phyloP scores from a whole-genome alignment of 441 rosid genomes.

The Capsella rubella region DNA sequence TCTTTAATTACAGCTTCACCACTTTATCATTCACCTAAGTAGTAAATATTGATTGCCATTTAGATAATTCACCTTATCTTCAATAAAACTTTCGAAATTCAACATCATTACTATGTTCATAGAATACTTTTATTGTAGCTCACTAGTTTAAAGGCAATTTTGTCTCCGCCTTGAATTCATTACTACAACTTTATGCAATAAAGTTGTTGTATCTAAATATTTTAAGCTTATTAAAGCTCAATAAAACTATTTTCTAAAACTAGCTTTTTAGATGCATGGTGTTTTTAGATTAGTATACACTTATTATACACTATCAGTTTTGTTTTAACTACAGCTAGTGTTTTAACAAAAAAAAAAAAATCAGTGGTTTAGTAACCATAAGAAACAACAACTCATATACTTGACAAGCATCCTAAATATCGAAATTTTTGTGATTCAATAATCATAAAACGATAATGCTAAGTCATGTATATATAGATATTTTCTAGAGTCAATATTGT shows the following conservation, averaged over 20 bases:
- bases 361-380: background rate
- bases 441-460: background rate
- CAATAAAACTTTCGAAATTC: background rate
- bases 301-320: background rate
- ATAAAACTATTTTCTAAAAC: background rate
- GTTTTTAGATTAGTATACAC: background rate
- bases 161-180: background rate
- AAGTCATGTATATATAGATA: slow-evolving; percentile 14
- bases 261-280: background rate
- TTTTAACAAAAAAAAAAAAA: background rate
- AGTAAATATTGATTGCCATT: background rate
- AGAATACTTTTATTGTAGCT: background rate
- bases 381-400: background rate
- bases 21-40: background rate
- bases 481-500: slow-evolving; percentile 29
- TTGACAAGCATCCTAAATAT: background rate
- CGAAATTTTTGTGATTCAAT: slow-evolving; percentile 25
- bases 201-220: background rate
- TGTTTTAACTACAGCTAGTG: background rate
- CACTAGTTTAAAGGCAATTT: background rate
- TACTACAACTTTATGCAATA: background rate
- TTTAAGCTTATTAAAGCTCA: background rate
- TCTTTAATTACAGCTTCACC: background rate
- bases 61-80: background rate
- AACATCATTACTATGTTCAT: background rate